phyloP scores from a whole-genome alignment of 129 eudicot genomes.

The Escallonia rubra region DNA sequence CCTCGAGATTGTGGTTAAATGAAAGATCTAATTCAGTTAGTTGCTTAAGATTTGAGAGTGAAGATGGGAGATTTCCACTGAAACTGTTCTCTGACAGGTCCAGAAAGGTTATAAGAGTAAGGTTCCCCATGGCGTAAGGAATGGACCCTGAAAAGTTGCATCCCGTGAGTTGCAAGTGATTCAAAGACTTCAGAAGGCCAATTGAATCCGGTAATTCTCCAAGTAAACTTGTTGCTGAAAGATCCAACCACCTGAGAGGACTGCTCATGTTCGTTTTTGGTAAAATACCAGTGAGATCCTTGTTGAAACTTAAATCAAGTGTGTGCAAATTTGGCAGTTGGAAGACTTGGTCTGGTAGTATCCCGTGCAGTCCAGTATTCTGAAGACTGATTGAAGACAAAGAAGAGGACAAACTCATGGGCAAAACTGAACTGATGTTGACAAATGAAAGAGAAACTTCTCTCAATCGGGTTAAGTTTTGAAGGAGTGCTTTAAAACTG shows the following conservation, averaged over 20 bases:
- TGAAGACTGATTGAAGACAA: constrained; percentile 14
- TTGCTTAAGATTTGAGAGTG: constrained; percentile 6
- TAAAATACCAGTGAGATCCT: constrained; percentile 9
- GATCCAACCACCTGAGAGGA: constrained; percentile 15
- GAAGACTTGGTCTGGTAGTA: constrained; percentile 21
- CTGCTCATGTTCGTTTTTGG: constrained; percentile 17
- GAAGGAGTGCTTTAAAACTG: constrained; percentile 9
- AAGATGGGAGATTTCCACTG: constrained; percentile 9
- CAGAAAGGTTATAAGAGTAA: constrained; percentile 6
- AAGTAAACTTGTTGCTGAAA: constrained; percentile 1
- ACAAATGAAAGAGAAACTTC: constrained; percentile 8
- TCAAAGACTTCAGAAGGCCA: constrained; percentile 21
- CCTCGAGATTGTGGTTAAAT: neutral
- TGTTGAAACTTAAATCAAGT: constrained; percentile 10
- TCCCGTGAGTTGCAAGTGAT: neutral
- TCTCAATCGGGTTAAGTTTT: constrained; percentile 12
- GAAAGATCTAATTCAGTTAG: constrained; percentile 10
- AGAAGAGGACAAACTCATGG: constrained; percentile 15
- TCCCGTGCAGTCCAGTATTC: constrained; percentile 18
- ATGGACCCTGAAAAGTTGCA: constrained; percentile 26
- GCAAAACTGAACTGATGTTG: constrained; percentile 8
- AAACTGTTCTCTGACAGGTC: neutral
- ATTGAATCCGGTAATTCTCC: constrained; percentile 28
- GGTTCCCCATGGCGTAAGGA: constrained; percentile 20
- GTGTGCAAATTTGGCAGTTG: constrained; percentile 18